Evolutionary conservation across 148 eudicot species (phyloP).

Genomic region (Spergularia bocconei): DNA sequence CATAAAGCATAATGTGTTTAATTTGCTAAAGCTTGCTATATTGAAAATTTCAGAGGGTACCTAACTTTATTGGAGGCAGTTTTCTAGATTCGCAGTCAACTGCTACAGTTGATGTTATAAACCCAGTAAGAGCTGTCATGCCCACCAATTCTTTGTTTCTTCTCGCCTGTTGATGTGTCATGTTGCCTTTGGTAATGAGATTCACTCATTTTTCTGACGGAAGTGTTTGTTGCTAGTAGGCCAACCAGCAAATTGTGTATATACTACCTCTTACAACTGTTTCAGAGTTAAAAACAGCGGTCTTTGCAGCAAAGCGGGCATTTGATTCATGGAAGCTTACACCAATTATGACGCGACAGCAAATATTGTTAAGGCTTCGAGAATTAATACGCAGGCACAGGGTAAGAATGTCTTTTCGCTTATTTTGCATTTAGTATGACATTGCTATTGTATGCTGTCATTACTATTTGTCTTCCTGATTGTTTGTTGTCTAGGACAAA

Average conservation of each 20-base stretch:
- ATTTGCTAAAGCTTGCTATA: not conserved
- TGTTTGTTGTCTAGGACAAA: slow-evolving; percentile 45
- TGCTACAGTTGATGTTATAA: slow-evolving; percentile 49
- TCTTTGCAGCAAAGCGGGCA: slow-evolving; percentile 67
- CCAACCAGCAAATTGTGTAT: slow-evolving; percentile 72
- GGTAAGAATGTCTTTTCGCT: slow-evolving; percentile 32
- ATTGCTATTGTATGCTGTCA: not conserved
- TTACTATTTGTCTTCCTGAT: not conserved
- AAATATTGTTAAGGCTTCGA: slow-evolving; percentile 56
- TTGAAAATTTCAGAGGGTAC: slow-evolving; percentile 25
- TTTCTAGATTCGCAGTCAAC: slow-evolving; percentile 60
- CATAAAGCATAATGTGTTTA: slow-evolving; percentile 14
- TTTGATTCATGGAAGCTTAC: slow-evolving; percentile 64
- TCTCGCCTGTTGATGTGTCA: not conserved
- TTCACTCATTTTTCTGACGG: slow-evolving; percentile 13
- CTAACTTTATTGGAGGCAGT: slow-evolving; percentile 65
- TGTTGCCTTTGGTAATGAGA: not conserved
- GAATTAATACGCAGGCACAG: slow-evolving; percentile 66
- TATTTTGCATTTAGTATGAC: not conserved
- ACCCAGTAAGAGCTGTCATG: slow-evolving; percentile 52
- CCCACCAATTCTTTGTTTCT: not conserved
- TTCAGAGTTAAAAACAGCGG: slow-evolving; percentile 64
- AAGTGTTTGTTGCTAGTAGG: slow-evolving; percentile 37
- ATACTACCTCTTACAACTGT: slow-evolving; percentile 59
- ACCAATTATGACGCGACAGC: slow-evolving; percentile 45